A percentile compares a stretch with the other conserved stretches of the same genome.
These are phyloP conservation scores for Aspergillus persii DNA, from an alignment of 2,329 filamentous ascomycete species.

Conservation along the genomic window DNA sequence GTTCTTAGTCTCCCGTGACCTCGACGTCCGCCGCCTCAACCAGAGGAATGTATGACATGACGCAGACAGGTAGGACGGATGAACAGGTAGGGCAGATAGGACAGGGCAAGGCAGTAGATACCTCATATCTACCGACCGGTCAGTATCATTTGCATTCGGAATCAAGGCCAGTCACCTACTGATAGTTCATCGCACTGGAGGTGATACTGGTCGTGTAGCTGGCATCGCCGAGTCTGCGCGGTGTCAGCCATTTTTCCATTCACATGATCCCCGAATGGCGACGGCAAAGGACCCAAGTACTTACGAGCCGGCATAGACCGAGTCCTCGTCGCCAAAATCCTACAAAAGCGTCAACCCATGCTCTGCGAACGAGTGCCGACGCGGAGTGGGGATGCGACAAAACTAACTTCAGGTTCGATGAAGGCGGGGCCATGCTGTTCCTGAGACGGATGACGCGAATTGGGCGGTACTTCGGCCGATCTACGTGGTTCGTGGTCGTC, in stretches of 20 bases:
- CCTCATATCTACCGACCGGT: slow-evolving; percentile 30
- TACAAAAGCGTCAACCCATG: slow-evolving; percentile 6
- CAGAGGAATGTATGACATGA: too few relatives aligned
- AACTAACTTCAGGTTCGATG: slow-evolving; percentile 30
- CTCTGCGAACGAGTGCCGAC: too few relatives aligned
- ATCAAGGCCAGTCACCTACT: slow-evolving; percentile 19
- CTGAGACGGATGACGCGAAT: not conserved
- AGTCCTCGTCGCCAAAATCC: slow-evolving; percentile 26
- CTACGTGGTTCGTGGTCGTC: not conserved
- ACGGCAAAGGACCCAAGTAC: slow-evolving; percentile 5
- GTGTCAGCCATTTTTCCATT: slow-evolving; percentile 2
- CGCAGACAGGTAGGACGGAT: too few relatives aligned
- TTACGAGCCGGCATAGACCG: slow-evolving; percentile 27
- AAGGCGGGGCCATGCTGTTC: slow-evolving; percentile 8
- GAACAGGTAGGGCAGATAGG: too few relatives aligned
- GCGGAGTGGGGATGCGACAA: not conserved
- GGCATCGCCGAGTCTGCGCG: slow-evolving; percentile 22
- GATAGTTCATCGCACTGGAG: slow-evolving; percentile 30
- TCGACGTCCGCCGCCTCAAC: not conserved
- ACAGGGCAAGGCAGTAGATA: slow-evolving; percentile 8
- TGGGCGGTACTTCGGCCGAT: not conserved
- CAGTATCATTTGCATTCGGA: slow-evolving; percentile 2
- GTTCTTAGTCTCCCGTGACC: not conserved
- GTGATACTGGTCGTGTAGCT: slow-evolving; percentile 33
- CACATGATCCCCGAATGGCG: not conserved